phyloP scores from a whole-genome alignment of 2,329 filamentous ascomycete genomes.

The Boeremia exigua region DNA sequence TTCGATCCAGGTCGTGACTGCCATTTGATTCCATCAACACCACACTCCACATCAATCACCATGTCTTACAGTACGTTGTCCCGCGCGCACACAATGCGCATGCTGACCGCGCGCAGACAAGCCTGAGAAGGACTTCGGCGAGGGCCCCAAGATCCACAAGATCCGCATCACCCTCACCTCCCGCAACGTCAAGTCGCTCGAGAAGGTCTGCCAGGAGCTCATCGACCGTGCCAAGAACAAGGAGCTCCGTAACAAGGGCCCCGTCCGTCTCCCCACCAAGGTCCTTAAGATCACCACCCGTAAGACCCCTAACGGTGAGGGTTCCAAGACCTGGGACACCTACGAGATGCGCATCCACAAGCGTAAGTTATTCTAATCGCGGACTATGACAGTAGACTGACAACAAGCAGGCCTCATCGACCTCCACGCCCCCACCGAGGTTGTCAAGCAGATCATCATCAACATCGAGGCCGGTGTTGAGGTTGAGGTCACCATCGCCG shows the following conservation, averaged over 20 bases:
- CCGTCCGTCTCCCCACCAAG: slow-evolving; percentile 97
- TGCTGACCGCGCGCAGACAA: slow-evolving; percentile 62
- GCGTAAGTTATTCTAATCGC: slow-evolving; percentile 56
- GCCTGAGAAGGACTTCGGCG: slow-evolving; percentile 88
- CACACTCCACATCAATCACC: slow-evolving; percentile 33
- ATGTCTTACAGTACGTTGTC: slow-evolving; percentile 45
- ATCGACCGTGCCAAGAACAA: slow-evolving; percentile 98
- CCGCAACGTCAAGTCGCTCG: slow-evolving; percentile 91
- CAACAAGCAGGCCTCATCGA: slow-evolving; percentile 71
- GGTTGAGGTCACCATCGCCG: slow-evolving; percentile 91
- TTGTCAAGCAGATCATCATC: slow-evolving; percentile 95
- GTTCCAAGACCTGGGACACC: slow-evolving; percentile 99
- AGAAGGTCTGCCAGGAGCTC: slow-evolving; percentile 90
- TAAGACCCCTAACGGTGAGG: slow-evolving; percentile 99
- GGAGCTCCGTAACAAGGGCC: slow-evolving; percentile 98
- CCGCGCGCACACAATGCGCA: slow-evolving; percentile 1
- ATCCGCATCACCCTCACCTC: slow-evolving; percentile 97
- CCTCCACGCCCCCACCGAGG: slow-evolving; percentile 97
- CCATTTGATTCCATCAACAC: slow-evolving; percentile 34
- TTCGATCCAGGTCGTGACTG: slow-evolving; percentile 57
- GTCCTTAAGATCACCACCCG: slow-evolving; percentile 95
- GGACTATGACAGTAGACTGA: background rate
- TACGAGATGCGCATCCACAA: slow-evolving; percentile 99
- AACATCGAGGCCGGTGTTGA: slow-evolving; percentile 94
- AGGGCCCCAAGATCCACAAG: slow-evolving; percentile 95